A percentile compares a stretch with the other conserved stretches of the same genome.
These are phyloP conservation scores for Plectosphaerella cucumerina DNA, from an alignment of 2,329 filamentous ascomycete genomes.

Conservation along the genomic window DNA sequence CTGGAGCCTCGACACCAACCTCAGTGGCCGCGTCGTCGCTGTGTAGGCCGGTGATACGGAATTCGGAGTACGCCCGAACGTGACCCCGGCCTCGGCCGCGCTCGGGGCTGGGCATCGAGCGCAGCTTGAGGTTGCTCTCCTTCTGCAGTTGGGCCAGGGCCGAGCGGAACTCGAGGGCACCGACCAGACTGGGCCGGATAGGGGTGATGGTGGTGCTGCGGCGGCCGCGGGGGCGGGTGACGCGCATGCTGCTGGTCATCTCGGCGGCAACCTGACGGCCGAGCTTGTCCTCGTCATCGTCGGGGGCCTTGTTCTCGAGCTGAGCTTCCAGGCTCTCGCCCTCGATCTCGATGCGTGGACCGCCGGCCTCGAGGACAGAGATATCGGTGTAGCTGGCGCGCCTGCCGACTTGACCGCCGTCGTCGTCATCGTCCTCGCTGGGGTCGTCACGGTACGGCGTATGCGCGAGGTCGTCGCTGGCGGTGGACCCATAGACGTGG, in stretches of 20 bases:
- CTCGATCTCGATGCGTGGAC: slow-evolving; percentile 43
- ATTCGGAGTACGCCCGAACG: slow-evolving; percentile 48
- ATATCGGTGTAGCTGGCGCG: slow-evolving; percentile 28
- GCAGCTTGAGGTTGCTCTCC: slow-evolving; percentile 70
- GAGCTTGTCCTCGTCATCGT: slow-evolving; percentile 41
- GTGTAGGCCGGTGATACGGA: slow-evolving; percentile 11
- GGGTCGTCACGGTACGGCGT: slow-evolving; percentile 63
- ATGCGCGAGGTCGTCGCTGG: slow-evolving; percentile 47
- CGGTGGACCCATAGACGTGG: slow-evolving; percentile 61
- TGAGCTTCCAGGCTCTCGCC: slow-evolving; percentile 27
- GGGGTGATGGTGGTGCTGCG: slow-evolving; percentile 74
- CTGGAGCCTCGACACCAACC: slow-evolving; percentile 1
- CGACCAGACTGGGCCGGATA: slow-evolving; percentile 88
- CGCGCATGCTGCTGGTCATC: slow-evolving; percentile 88
- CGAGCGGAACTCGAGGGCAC: slow-evolving; percentile 88
- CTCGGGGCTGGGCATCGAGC: slow-evolving; percentile 47
- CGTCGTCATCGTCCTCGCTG: slow-evolving; percentile 36
- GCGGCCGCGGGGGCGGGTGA: slow-evolving; percentile 63
- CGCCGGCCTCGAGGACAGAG: slow-evolving; percentile 35
- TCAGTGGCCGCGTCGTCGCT: slow-evolving; percentile 3
- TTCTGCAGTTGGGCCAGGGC: slow-evolving; percentile 83
- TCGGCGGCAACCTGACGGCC: slow-evolving; percentile 71
- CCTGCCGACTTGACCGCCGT: slow-evolving; percentile 12
- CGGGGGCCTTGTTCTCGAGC: slow-evolving; percentile 24
- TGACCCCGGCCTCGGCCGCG: slow-evolving; percentile 18